Percentiles rank a stretch among this genome's conserved stretches.
Evolutionary conservation across 2,329 filamentous ascomycete genomes (phyloP).

Genomic region (Cladophialophora immunda): DNA sequence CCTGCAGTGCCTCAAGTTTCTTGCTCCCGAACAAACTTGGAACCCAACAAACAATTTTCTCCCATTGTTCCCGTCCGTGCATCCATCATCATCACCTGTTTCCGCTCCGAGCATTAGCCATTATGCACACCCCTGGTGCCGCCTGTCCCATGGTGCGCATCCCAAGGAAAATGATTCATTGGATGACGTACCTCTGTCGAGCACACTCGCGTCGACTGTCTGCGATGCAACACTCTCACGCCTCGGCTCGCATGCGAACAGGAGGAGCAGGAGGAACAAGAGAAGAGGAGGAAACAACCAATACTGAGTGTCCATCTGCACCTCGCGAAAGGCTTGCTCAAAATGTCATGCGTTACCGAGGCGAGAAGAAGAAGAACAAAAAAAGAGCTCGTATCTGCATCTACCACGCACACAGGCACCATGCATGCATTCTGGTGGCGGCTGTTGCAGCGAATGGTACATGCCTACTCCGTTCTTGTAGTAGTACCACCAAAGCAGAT

Average conservation of each 20-base stretch:
- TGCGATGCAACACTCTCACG: conserved; percentile 8
- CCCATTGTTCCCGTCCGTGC: not conserved
- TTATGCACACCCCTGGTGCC: conserved; percentile 6
- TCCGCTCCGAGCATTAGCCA: conserved; percentile 18
- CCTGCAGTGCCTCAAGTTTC: conserved; percentile 8
- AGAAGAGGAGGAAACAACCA: not conserved
- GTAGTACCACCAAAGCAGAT: not conserved
- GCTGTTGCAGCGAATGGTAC: not conserved
- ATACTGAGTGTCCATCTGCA: not conserved
- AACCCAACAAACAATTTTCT: conserved; percentile 15
- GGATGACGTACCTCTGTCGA: conserved; percentile 9
- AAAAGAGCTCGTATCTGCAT: conserved; percentile 4
- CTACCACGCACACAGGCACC: conserved; percentile 1
- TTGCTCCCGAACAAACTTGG: not conserved
- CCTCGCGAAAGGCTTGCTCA: conserved; percentile 12
- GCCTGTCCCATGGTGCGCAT: not conserved
- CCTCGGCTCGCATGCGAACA: not conserved
- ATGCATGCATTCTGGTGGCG: not conserved
- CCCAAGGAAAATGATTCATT: not conserved
- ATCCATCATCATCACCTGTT: conserved; percentile 7
- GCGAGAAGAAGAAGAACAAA: not conserved
- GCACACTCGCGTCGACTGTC: not conserved
- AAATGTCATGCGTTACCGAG: conserved; percentile 23
- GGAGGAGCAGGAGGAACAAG: not conserved
- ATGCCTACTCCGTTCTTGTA: not conserved